Evolutionary conservation across 495 filamentous ascomycete genomes (phyloP).

Genomic region (Bombardia bombarda): DNA sequence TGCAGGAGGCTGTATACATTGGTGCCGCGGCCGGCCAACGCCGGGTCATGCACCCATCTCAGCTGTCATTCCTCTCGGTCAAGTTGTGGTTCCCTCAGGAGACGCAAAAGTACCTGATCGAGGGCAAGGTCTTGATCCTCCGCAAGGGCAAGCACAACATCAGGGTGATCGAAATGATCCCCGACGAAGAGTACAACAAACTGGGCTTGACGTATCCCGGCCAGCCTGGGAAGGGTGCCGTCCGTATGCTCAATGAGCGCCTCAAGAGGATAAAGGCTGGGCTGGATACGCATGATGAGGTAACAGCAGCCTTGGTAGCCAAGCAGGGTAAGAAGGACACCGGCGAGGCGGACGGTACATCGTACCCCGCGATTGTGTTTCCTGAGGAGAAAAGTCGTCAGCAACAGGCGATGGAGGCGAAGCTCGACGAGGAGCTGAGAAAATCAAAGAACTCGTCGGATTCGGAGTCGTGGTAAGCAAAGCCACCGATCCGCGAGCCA

Average conservation of each 20-base stretch:
- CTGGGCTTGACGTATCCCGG: conserved; percentile 38
- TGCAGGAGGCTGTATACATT: conserved; percentile 54
- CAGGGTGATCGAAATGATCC: conserved; percentile 61
- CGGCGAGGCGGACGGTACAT: background rate
- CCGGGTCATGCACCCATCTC: conserved; percentile 41
- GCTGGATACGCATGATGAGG: conserved; percentile 1
- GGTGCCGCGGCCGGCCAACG: conserved; percentile 48
- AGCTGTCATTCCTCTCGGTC: conserved; percentile 55
- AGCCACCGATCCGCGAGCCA: too few species aligned
- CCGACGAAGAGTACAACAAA: conserved; percentile 55
- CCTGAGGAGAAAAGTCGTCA: conserved; percentile 12
- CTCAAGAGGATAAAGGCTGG: conserved; percentile 14
- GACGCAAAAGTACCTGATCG: conserved; percentile 54
- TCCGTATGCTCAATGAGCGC: conserved; percentile 22
- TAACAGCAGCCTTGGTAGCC: conserved; percentile 31
- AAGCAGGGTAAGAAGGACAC: conserved; percentile 25
- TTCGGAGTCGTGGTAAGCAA: too few species aligned
- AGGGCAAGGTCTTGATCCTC: conserved; percentile 56
- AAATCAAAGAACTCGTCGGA: conserved; percentile 1
- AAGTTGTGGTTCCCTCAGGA: conserved; percentile 49
- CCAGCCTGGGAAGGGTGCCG: conserved; percentile 27
- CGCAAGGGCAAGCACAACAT: conserved; percentile 77
- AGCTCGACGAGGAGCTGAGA: conserved; percentile 14
- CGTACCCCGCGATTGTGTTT: conserved; percentile 7
- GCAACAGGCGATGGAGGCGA: conserved; percentile 3